These are phyloP conservation scores for Kandelia obovata DNA, from an alignment of 345 rosid genomes.

Conservation along the genomic window DNA sequence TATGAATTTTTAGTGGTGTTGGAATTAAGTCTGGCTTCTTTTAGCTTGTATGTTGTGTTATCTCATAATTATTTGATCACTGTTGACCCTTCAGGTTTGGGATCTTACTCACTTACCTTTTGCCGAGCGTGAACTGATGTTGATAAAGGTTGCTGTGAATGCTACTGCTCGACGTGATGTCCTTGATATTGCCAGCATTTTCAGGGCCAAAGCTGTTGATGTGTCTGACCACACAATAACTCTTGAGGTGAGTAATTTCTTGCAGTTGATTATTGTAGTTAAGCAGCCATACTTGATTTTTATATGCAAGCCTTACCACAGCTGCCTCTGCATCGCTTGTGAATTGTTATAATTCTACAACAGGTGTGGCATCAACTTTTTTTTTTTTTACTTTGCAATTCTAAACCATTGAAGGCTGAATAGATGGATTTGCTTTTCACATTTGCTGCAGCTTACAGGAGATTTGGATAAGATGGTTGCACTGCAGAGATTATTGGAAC, in stretches of 20 bases:
- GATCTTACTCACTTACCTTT: conserved; percentile 66
- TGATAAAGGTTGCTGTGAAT: conserved; percentile 65
- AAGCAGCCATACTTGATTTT: neutral
- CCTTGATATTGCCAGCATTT: conserved; percentile 64
- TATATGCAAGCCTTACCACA: neutral
- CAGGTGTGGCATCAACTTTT: neutral
- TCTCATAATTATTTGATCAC: neutral
- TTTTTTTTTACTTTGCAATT: neutral
- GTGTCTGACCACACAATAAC: conserved; percentile 71
- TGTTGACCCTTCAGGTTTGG: conserved; percentile 33
- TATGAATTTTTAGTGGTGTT: neutral
- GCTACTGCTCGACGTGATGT: conserved; percentile 61
- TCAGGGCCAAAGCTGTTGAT: conserved; percentile 63
- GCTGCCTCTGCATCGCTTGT: neutral
- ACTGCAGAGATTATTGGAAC: conserved; percentile 83
- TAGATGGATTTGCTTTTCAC: conserved; percentile 20
- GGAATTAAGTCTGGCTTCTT: neutral
- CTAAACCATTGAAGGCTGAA: neutral
- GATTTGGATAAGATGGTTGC: conserved; percentile 96
- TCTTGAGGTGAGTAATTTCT: conserved; percentile 45
- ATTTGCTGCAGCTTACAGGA: conserved; percentile 66
- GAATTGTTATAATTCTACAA: too few species aligned
- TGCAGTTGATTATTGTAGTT: neutral
- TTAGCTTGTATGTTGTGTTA: neutral
- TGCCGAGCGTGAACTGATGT: conserved; percentile 65